Evolutionary conservation across 495 filamentous ascomycete genomes (phyloP).

Genomic region (Talaromyces trachyspermus): DNA sequence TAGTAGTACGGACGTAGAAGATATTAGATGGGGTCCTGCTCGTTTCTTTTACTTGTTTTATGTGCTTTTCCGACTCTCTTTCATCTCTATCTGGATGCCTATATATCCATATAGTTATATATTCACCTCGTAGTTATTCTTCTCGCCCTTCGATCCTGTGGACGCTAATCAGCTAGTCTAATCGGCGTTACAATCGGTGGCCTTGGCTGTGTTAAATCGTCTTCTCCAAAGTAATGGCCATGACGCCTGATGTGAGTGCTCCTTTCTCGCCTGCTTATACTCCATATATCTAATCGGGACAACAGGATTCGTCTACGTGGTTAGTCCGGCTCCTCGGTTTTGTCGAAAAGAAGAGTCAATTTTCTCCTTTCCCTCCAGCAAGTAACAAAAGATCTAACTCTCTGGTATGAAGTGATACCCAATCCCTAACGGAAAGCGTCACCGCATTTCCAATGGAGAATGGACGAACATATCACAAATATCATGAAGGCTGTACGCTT

Average conservation of each 20-base stretch:
- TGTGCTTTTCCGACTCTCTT: too few species aligned
- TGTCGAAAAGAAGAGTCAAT: not conserved
- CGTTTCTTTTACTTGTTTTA: too few species aligned
- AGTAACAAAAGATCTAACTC: not conserved
- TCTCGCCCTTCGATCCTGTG: not conserved
- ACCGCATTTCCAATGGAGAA: slow-evolving; percentile 47
- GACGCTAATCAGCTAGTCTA: too few species aligned
- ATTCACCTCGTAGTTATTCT: too few species aligned
- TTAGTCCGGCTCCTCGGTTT: not conserved
- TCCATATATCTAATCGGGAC: too few species aligned
- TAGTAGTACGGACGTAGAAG: too few species aligned
- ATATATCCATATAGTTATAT: too few species aligned
- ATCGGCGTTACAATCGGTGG: too few species aligned
- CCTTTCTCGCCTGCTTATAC: too few species aligned
- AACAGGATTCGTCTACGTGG: slow-evolving; percentile 2
- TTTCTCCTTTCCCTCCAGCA: too few species aligned
- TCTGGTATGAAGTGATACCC: slow-evolving; percentile 37
- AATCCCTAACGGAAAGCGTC: slow-evolving; percentile 44
- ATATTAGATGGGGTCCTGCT: too few species aligned
- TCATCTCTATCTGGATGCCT: too few species aligned
- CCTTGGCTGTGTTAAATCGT: not conserved
- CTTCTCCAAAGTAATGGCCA: slow-evolving; percentile 5
- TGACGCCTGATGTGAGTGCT: slow-evolving; percentile 10
- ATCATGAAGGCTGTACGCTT: slow-evolving; percentile 47
- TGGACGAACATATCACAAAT: slow-evolving; percentile 50